Evolutionary conservation across 23 red algal species (phyloP).

Genomic region (Gracilaria gracilis): DNA sequence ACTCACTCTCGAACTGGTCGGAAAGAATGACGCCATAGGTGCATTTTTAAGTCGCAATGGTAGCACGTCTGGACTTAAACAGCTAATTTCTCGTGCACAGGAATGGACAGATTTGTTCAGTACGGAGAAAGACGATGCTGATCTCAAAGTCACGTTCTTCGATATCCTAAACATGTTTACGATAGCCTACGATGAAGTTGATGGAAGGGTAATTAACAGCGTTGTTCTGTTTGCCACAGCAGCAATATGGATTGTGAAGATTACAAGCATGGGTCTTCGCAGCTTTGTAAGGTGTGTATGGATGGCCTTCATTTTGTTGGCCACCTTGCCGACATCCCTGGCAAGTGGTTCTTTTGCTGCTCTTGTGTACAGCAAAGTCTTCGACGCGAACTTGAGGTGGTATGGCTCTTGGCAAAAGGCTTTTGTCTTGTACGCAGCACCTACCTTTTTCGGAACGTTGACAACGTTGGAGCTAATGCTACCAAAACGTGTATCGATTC

Average conservation of each 20-base stretch:
- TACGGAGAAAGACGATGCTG: background rate
- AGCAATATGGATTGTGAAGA: slow-evolving; percentile 49
- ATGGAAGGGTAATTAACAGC: slow-evolving; percentile 23
- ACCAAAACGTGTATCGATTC: slow-evolving; percentile 25
- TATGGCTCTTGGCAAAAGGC: slow-evolving; percentile 33
- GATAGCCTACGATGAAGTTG: slow-evolving; percentile 14
- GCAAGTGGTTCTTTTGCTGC: slow-evolving; percentile 63
- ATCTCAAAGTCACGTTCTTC: slow-evolving; percentile 47
- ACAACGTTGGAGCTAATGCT: slow-evolving; percentile 31
- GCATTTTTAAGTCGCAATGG: background rate
- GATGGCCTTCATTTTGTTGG: slow-evolving; percentile 34
- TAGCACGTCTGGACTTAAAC: background rate
- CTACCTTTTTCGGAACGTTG: slow-evolving; percentile 45
- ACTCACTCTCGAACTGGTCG: slow-evolving; percentile 69
- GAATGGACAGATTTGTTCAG: background rate
- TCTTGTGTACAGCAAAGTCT: slow-evolving; percentile 27
- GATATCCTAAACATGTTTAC: slow-evolving; percentile 48
- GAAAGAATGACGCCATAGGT: slow-evolving; percentile 73
- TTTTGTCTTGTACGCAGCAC: slow-evolving; percentile 44
- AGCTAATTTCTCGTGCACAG: background rate
- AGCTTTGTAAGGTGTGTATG: slow-evolving; percentile 1
- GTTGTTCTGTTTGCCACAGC: slow-evolving; percentile 26
- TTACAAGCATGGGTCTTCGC: background rate
- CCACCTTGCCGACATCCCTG: slow-evolving; percentile 9
- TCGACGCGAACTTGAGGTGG: slow-evolving; percentile 13